Base-by-base conservation (phyloP, 192 early-diverging fungal species). In the Rhizophagus sp. region DNA sequence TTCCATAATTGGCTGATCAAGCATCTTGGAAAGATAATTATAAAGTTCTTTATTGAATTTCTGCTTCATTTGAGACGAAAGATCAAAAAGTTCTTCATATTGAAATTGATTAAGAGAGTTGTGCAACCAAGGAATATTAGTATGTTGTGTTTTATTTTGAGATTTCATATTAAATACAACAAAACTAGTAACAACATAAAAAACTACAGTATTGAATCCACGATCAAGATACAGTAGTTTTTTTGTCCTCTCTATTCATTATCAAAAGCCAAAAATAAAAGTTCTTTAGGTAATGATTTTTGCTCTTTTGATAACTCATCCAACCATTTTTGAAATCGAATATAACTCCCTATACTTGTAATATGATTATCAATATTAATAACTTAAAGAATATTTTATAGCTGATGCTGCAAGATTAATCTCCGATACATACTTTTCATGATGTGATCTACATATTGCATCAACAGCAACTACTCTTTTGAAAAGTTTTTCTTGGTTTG, bases 191-290 rank as follows among this genome's bases (percentile, higher is more conserved):
- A 73, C 5, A 49, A 22, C 47, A 44, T 73, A n/a, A 50, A 39
- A 73, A 11, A 73, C 5, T 15, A 73, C 15, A 39, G 39, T 73
- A 12, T 73, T 73, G 1, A 41, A 41, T 24, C 12, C 22, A 19
- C 41, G 71, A 50, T 73, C 71, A 24, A 73, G n/a, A 50, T n/a
- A n/a, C n/a, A n/a, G n/a, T 73, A 73, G 5, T 41, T 73, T 50
- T 73, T 73, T 10, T 73, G 71, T 0, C 71, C 44, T 25, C 10
- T 73, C 50, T 73, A 24, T 73, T 73, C n/a, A 50, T 73, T 73
- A 73, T 73, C n/a, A 73, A 73, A 73, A 24, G 71, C 71, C 0
- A 74, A 10, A 62, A 74, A 15, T 36, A 74, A 74, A 74, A 74
- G 39, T 33, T 13, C 30, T 19, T 73, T 17, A 13, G 71, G 44